Evolutionary conservation across 1,284 basidiomycete species (phyloP), one percentile per base, ranked within the genome.

Genomic region (Sporisorium sorghi): DNA sequence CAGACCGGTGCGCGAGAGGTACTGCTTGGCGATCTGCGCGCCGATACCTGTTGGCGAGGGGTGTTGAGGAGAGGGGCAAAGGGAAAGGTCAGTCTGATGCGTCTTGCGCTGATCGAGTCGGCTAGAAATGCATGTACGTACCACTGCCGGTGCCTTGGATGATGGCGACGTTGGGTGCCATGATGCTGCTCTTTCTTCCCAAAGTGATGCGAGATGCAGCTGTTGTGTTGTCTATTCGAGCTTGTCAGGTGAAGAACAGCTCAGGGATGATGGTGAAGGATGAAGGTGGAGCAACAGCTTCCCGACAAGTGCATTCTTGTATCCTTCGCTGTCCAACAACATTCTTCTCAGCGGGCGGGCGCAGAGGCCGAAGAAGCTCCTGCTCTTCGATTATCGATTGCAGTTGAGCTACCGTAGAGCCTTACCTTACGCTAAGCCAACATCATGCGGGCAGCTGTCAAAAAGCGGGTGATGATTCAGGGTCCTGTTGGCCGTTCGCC

Each of bases 1-100:
- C 21, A 87, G 80, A 1, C 70, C 69, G 10, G 87, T 86, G 23
- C 84, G 72, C 4, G 76, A 58, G 32, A 88, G 85, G 44, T 81
- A 78, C 40, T 75, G 71, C 24, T 74, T 63, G 23, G 77, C 70
- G 19, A 81, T 55, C 26, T 78, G 69, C 15, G 73, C 68, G 47
- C 79, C 79, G 51, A 81, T 75, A 49, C 78, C 78, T 61, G 54
- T 4, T 5, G 14, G 21, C n/a, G n/a, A n/a, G n/a, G n/a, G n/a
- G n/a, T n/a, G n/a, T 37, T 5, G 24, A 19, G 19, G 21, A 23
- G 10, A n/a, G 23, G 14, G 14, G 33, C 15, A 3, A 1, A 50
- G 24, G 7, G 17, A 3, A 3, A 30, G 21, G 43, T 44, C 42
- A 51, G 48, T 21, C 1, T 17, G 14, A 17, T 19, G 19, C 5